Base-by-base conservation (phyloP, 2,329 filamentous ascomycete species). In the Calonectria pauciramosa region DNA sequence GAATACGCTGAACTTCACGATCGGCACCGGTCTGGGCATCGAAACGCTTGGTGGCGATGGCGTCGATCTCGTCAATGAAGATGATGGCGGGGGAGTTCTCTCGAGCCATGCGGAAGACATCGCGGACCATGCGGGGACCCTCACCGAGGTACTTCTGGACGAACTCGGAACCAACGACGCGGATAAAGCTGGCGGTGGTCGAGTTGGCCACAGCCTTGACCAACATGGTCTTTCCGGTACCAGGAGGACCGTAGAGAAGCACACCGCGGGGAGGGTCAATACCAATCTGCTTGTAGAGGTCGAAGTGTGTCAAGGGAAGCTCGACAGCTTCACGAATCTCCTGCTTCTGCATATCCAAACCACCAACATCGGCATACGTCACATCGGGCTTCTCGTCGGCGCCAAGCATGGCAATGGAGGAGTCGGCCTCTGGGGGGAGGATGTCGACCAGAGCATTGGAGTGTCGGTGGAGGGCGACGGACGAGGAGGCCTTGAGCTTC, bases 11-110 rank as follows among this genome's bases (percentile, higher is more conserved):
- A 20, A 99, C 97, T 87, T 99, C 97, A 88, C 97, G 93, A 84
- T 99, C 97, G 79, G 97, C 97, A 85, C 97, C 97, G 5, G 97
- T 99, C 87, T 99, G 97, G 30, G 97, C 97, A 84, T 99, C 97
- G 87, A 99, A 99, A 86, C 97, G 96, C 89, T 99, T 99, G 51
- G 97, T 99, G 75, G 97, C 97, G 82, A 99, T 99, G 77, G 97
- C 97, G 84, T 99, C 97, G 81, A 99, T 98, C 86, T 99, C 97
- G 84, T 99, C 97, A 84, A 99, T 99, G 90, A 99, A 99, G 87
- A 99, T 99, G 86, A 99, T 99, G 73, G 96, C 94, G 0, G 97
- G 97, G 0, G 96, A 96, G 89, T 99, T 99, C 89, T 99, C 97
- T 76, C 97, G 94, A 47, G 97, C 97, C 97, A 99, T 99, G 76